A percentile compares a stretch with the other conserved stretches of the same genome.
Conservation (phyloP, 768 basidiomycete species). For the Amanita pseudoporphyria region DNA sequence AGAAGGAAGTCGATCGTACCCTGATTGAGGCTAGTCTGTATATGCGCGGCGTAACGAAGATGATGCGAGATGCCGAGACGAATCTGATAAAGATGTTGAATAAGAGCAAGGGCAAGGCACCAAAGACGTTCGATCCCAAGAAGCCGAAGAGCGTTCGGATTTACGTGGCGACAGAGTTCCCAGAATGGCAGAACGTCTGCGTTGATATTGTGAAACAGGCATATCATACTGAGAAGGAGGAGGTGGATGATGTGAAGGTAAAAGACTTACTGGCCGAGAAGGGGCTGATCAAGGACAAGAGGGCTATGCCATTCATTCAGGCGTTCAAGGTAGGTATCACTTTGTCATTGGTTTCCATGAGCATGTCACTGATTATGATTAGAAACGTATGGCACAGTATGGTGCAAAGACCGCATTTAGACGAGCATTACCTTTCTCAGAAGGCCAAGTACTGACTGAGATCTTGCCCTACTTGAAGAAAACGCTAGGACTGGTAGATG, state of each 20-base stretch:
- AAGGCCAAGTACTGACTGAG: constrained; percentile 59
- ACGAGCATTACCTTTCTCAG: constrained; percentile 76
- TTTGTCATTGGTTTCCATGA: not conserved
- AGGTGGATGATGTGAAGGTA: constrained; percentile 78
- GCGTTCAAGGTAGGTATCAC: constrained; percentile 70
- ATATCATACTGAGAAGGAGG: constrained; percentile 45
- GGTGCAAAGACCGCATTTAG: constrained; percentile 74
- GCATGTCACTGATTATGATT: not conserved
- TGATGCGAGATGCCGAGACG: constrained; percentile 82
- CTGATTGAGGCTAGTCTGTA: constrained; percentile 70
- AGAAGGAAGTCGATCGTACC: constrained; percentile 47
- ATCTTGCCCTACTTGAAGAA: constrained; percentile 77
- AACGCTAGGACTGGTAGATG: constrained; percentile 59
- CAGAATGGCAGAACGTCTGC: constrained; percentile 86
- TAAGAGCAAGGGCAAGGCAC: constrained; percentile 61
- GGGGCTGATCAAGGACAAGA: constrained; percentile 92
- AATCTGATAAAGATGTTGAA: constrained; percentile 67
- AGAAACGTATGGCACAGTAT: constrained; percentile 79
- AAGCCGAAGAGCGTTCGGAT: constrained; percentile 77
- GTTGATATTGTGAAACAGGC: constrained; percentile 67
- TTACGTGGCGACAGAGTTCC: constrained; percentile 88
- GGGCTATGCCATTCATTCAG: constrained; percentile 91
- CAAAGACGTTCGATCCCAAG: constrained; percentile 69
- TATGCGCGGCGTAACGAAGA: constrained; percentile 88
- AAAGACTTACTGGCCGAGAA: constrained; percentile 53